Evolutionary conservation across 2,329 filamentous ascomycete genomes (phyloP), one percentile per base, ranked within the genome.

Genomic region (Diaporthe capsici): DNA sequence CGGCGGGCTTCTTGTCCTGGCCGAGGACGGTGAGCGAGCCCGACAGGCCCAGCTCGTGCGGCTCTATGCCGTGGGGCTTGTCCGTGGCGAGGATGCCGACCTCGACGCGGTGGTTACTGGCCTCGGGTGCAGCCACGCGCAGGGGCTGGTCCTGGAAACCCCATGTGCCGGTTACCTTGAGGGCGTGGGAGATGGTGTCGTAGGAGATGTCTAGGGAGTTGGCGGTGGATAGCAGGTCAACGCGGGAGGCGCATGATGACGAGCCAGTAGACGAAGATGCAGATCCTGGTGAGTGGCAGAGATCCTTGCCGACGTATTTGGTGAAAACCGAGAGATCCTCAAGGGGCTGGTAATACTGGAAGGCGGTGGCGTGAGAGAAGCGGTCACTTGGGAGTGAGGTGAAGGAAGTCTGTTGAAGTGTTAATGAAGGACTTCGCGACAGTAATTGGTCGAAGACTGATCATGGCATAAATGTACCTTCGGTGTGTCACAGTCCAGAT

Each of bases 21-120:
- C 95, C 94, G 0, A 98, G 85, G 3, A 97, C 94, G 0, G 92
- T 93, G 71, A 98, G 86, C 73, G 95, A 90, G 3, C 96, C 96
- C 7, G 93, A 92, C 53, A 98, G 88, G 51, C 93, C 93, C 17
- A 98, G 84, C 78, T 98, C 94, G 82, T 96, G 91, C 0, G 90
- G 86, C 75, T 95, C 92, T 20, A 90, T 86, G 34, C 86, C 87
- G 7, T 86, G 84, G 20, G 92, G 88, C 5, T 86, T 85, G 78
- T 95, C 92, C 15, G 89, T 87, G 8, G 91, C 91, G 75, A 98
- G 86, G 57, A 98, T 89, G 22, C 96, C 96, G 28, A 98, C 91
- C 82, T 98, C 96, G 7, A 95, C 89, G 65, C 93, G 90, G 65
- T 91, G 87, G 1, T 85, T 81, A 12, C 5, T 20, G 15, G 73